Conservation (phyloP, 441 rosid species). For the Capsella rubella region DNA sequence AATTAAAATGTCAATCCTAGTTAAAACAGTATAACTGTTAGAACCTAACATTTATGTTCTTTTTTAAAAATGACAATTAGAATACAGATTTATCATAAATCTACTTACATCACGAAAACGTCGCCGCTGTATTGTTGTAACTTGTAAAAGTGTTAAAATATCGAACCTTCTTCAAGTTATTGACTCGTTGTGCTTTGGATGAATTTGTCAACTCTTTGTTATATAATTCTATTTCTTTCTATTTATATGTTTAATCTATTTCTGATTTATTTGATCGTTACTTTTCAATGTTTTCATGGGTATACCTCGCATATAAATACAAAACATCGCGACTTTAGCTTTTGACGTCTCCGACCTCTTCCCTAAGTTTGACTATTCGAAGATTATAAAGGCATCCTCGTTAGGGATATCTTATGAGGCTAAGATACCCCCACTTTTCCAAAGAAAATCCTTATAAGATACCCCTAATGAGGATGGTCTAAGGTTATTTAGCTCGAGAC, state of each 20-base stretch:
- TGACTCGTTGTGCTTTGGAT: conserved; percentile 30
- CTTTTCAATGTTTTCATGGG: background rate
- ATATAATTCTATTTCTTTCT: background rate
- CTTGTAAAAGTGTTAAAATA: background rate
- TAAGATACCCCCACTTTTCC: no score
- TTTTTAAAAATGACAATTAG: background rate
- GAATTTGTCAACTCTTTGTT: conserved; percentile 22
- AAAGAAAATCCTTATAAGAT: no score
- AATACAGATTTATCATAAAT: no score
- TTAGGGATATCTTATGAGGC: no score
- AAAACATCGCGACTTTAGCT: conserved; percentile 37
- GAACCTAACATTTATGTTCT: no score
- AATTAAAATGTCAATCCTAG: no score
- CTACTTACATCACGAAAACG: no score
- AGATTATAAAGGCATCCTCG: no score
- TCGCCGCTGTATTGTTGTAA: no score
- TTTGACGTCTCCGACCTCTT: conserved; percentile 40
- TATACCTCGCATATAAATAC: conserved; percentile 24
- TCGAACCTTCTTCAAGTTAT: conserved; percentile 6
- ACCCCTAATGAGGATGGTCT: no score
- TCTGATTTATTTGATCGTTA: conserved; percentile 17
- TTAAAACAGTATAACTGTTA: no score
- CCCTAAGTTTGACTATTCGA: conserved; percentile 40
- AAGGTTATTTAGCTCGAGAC: conserved; percentile 29
- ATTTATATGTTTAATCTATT: background rate